These are phyloP conservation scores for Tanacetum coccineum DNA, from an alignment of 129 eudicot species.

Conservation along the genomic window DNA sequence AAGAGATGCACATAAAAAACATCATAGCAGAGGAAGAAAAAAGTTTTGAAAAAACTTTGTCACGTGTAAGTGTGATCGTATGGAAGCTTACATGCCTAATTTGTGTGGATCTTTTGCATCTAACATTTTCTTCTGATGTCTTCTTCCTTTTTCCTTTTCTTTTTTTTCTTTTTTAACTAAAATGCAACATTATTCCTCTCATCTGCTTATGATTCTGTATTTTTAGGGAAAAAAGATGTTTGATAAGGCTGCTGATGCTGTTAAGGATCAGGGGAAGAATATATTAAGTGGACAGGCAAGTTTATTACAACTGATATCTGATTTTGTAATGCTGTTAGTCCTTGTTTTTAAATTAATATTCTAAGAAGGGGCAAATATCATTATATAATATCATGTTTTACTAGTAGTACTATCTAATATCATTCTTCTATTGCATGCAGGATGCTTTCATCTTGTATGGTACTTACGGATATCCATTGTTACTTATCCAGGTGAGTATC, in stretches of 20 bases:
- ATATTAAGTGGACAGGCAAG: conserved; percentile 76
- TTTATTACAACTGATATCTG: not conserved
- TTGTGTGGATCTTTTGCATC: not conserved
- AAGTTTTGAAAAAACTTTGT: conserved; percentile 88
- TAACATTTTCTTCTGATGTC: not conserved
- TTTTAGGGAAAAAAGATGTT: conserved; percentile 90
- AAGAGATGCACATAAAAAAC: conserved; percentile 54
- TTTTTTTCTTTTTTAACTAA: not conserved
- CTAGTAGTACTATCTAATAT: too few species aligned
- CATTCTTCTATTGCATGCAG: conserved; percentile 26
- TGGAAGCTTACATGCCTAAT: not conserved
- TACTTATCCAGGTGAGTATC: conserved; percentile 73
- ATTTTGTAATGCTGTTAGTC: too few species aligned
- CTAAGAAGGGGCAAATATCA: too few species aligned
- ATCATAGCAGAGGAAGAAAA: conserved; percentile 82
- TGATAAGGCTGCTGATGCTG: conserved; percentile 76
- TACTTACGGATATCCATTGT: conserved; percentile 90
- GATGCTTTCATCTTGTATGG: conserved; percentile 97
- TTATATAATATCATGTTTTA: too few species aligned
- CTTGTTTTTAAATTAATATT: too few species aligned
- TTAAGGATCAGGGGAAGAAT: conserved; percentile 44
- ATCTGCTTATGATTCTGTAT: not conserved
- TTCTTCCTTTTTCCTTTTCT: too few species aligned
- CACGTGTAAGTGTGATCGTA: conserved; percentile 48
- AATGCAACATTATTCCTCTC: not conserved